Conservation (phyloP, 805 yeast genomes). For the Allodekkera sacchari region DNA sequence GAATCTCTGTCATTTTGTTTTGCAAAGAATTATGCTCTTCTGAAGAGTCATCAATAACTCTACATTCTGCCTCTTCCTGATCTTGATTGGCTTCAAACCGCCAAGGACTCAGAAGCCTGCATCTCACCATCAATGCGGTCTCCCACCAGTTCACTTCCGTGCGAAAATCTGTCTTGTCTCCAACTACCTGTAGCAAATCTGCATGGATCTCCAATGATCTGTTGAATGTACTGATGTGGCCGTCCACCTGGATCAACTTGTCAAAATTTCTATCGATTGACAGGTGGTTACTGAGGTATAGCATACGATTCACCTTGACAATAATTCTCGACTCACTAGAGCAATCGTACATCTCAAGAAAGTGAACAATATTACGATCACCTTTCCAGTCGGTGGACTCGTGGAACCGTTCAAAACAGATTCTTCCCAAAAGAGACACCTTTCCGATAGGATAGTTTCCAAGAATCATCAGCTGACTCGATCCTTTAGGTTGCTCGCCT, state of each 20-base stretch:
- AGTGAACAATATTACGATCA: constrained; percentile 7
- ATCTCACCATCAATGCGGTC: constrained; percentile 16
- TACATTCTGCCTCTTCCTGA: too few species aligned
- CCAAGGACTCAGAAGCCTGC: constrained; percentile 27
- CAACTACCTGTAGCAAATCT: constrained; percentile 17
- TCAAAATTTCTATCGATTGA: constrained; percentile 16
- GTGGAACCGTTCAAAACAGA: constrained; percentile 25
- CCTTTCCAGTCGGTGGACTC: constrained; percentile 4
- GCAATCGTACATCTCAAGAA: constrained; percentile 25
- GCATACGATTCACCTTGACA: constrained; percentile 18
- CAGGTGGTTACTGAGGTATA: constrained; percentile 4
- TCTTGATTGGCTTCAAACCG: too few species aligned
- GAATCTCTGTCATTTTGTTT: too few species aligned
- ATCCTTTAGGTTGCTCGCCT: constrained; percentile 3
- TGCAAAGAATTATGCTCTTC: too few species aligned
- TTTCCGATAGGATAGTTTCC: constrained; percentile 35
- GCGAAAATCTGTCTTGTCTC: constrained; percentile 14
- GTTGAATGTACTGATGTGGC: constrained; percentile 13
- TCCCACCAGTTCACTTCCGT: constrained; percentile 32
- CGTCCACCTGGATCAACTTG: constrained; percentile 20
- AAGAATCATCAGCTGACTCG: constrained; percentile 21
- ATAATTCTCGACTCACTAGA: constrained; percentile 16
- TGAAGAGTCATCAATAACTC: too few species aligned
- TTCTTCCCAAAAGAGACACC: constrained; percentile 28
- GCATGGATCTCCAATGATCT: constrained; percentile 24